Base-by-base conservation (phyloP, 2,329 filamentous ascomycete species). In the Beauveria australis region DNA sequence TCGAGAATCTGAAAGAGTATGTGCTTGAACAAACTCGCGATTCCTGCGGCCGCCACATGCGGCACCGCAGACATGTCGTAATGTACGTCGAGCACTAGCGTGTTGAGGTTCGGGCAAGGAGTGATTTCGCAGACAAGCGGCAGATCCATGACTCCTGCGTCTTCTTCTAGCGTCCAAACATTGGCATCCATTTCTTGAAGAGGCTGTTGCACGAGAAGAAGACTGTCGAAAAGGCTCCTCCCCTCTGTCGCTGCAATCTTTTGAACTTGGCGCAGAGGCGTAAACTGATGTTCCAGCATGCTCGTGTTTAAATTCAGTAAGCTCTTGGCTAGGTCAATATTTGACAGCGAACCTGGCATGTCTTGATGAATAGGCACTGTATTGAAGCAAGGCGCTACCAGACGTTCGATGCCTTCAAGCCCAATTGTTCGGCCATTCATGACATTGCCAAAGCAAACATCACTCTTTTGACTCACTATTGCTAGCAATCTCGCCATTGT, bases 371-470 rank as follows among this genome's bases (percentile, higher is more conserved):
- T 69, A 0, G 92, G 91, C 14, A 96, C 74, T 0, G 92, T 96
- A 69, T 96, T 97, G 78, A 97, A 96, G 70, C 91, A 96, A 0
- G 92, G 92, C 0, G 90, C 91, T n/a, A 95, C 83, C 6, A 96
- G 81, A 4, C 80, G 77, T 43, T 92, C 86, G 12, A 93, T 77
- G 0, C 81, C 82, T 6, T 88, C 80, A 3, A 92, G 71, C 0
- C 83, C 74, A 10, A 90, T 70, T 0, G 86, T 87, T 8, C 92
- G 85, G 1, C 92, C 92, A 68, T 85, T 92, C 60, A 93, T 81
- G 2, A 97, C 87, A 66, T 91, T 94, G 0, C 93, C 92, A 68
- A 97, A 96, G 70, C 90, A 94, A 5, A 96, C 67, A 67, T 96
- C 92, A 0, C 75, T 70, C 5, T 76, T 75, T 1, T 78, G 71